phyloP scores from a whole-genome alignment of 106 monocot genomes.

The Apostasia ramifera region DNA sequence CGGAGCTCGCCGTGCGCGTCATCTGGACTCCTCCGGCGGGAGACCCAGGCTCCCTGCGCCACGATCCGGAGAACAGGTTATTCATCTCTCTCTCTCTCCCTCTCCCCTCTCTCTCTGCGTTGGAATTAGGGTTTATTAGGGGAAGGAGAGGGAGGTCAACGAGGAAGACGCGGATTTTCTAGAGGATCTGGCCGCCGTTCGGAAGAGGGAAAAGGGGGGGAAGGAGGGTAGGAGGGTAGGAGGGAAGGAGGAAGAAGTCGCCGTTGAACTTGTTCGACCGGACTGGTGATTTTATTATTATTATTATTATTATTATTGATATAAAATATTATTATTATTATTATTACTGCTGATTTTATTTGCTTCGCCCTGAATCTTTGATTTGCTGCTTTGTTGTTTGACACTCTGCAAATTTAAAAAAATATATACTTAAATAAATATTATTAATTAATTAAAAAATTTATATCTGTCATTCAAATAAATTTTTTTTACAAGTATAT shows the following conservation, averaged over 20 bases:
- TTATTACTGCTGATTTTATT: no score
- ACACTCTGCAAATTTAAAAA: no score
- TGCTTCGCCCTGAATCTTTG: no score
- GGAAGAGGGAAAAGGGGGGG: neutral
- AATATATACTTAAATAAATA: no score
- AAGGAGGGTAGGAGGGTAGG: neutral
- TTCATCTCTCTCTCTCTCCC: slow-evolving; percentile 6
- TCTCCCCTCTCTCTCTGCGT: neutral
- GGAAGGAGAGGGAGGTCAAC: neutral
- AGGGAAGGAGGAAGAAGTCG: neutral
- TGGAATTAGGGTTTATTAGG: slow-evolving; percentile 1
- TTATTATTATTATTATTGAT: no score
- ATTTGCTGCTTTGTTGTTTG: no score
- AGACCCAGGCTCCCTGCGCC: neutral
- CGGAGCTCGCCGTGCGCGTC: slow-evolving; percentile 1
- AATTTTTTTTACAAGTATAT: no score
- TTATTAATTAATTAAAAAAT: no score
- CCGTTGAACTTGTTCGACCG: no score
- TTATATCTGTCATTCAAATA: no score
- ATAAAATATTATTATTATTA: no score
- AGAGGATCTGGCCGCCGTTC: neutral
- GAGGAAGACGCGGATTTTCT: slow-evolving; percentile 1
- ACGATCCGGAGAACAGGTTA: slow-evolving; percentile 20
- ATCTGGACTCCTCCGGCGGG: slow-evolving; percentile 8
- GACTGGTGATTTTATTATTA: no score